Conservation (phyloP, 129 eudicot genomes). For the Daucus carota region DNA sequence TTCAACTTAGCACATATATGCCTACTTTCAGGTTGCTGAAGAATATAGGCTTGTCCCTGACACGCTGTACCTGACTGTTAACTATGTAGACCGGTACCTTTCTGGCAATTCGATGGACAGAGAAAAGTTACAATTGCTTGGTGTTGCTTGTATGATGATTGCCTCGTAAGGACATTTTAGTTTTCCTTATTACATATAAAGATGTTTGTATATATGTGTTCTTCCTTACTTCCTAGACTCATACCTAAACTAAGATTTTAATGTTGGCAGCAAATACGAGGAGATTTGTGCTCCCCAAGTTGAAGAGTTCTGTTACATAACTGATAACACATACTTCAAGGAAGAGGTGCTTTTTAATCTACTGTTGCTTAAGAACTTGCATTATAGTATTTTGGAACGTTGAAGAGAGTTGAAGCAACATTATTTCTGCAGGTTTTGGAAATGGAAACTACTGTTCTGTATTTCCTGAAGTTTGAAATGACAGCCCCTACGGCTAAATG, state of each 20-base stretch:
- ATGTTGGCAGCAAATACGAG: constrained; percentile 69
- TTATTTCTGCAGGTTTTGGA: constrained; percentile 51
- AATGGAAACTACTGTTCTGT: constrained; percentile 82
- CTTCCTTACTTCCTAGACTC: not conserved
- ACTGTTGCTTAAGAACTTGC: not conserved
- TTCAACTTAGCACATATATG: no score
- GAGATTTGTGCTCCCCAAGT: constrained; percentile 96
- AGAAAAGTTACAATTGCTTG: constrained; percentile 84
- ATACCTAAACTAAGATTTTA: not conserved
- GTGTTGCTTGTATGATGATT: constrained; percentile 96
- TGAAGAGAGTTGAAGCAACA: not conserved
- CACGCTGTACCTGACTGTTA: constrained; percentile 73
- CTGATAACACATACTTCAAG: constrained; percentile 87
- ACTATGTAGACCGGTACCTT: constrained; percentile 86
- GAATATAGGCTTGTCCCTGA: constrained; percentile 91
- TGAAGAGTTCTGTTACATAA: constrained; percentile 92
- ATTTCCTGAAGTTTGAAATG: constrained; percentile 87
- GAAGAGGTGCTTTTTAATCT: constrained; percentile 44
- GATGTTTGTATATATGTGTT: not conserved
- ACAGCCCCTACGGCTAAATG: constrained; percentile 82
- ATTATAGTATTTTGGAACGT: not conserved
- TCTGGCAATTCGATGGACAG: constrained; percentile 81
- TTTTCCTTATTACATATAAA: not conserved
- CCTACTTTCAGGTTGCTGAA: constrained; percentile 63
- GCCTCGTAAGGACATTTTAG: constrained; percentile 69